A percentile compares a stretch with the other conserved stretches of the same genome.
phyloP scores from a whole-genome alignment of 306 rosid genomes.

The Argentina anserina region DNA sequence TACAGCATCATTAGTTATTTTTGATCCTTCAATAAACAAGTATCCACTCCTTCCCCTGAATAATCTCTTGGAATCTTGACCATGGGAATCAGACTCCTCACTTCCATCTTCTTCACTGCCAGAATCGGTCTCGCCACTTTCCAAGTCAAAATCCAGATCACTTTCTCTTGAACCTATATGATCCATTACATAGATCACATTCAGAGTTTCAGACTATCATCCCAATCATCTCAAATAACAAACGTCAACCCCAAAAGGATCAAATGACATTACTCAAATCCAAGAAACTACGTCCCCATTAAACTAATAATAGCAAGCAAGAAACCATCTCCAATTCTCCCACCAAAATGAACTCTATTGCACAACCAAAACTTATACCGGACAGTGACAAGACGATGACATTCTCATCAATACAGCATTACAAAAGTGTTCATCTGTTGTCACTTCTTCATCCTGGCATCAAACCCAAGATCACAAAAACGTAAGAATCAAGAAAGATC shows the following conservation, averaged over 20 bases:
- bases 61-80: slow-evolving; percentile 11
- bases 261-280: not conserved
- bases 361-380: not conserved
- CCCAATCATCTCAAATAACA: not conserved
- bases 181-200: slow-evolving; percentile 25
- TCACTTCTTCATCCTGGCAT: slow-evolving; percentile 19
- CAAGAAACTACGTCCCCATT: not conserved
- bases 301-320: not conserved
- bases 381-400: not conserved
- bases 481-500: not conserved
- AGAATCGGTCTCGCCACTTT: slow-evolving; percentile 27
- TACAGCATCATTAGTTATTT: slow-evolving; percentile 9
- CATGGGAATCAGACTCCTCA: slow-evolving; percentile 3
- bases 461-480: not conserved
- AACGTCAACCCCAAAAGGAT: not conserved
- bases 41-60: slow-evolving; percentile 22
- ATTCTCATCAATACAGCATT: slow-evolving; percentile 4
- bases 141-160: slow-evolving; percentile 29
- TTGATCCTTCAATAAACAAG: slow-evolving; percentile 5
- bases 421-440: not conserved
- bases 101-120: slow-evolving; percentile 22
- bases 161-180: slow-evolving; percentile 9
- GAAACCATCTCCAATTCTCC: slow-evolving; percentile 2
- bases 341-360: not conserved
- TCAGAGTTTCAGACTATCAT: not conserved